Evolutionary conservation across 2,329 filamentous ascomycete species (phyloP).

Genomic region (Leptoxyphium fumago): DNA sequence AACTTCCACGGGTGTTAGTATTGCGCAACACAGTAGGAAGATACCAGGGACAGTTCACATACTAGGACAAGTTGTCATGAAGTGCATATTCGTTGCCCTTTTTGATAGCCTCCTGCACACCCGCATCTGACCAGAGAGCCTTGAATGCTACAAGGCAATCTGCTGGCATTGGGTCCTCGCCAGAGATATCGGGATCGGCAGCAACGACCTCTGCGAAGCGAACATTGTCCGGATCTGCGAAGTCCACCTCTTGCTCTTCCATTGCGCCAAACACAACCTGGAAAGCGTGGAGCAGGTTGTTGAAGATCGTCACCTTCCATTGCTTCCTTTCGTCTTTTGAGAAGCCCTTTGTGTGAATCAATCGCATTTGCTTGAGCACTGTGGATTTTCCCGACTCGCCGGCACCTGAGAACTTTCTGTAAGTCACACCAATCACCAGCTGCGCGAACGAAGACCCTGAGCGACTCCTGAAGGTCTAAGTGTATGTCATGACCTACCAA

Average conservation of each 20-base stretch:
- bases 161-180: conserved; percentile 63
- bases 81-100: conserved; percentile 95
- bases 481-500: conserved; percentile 48
- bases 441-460: not conserved
- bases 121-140: conserved; percentile 66
- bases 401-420: conserved; percentile 47
- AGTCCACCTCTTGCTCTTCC: conserved; percentile 66
- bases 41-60: conserved; percentile 24
- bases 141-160: conserved; percentile 73
- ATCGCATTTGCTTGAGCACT: conserved; percentile 96
- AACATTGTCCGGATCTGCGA: conserved; percentile 65
- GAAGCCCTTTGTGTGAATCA: conserved; percentile 91
- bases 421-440: not conserved
- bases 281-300: conserved; percentile 85
- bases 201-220: conserved; percentile 64
- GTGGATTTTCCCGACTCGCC: conserved; percentile 95
- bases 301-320: conserved; percentile 91
- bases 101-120: conserved; percentile 73
- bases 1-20: conserved; percentile 39
- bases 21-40: not conserved
- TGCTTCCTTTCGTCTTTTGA: conserved; percentile 78
- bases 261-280: conserved; percentile 83
- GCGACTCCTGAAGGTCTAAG: conserved; percentile 1
- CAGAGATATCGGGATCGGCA: conserved; percentile 66
- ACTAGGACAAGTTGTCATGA: conserved; percentile 93